Percentiles rank a stretch among this genome's conserved stretches.
Evolutionary conservation across 176 grass and related monocot species (phyloP).

Genomic region (Aegilops bicornis): DNA sequence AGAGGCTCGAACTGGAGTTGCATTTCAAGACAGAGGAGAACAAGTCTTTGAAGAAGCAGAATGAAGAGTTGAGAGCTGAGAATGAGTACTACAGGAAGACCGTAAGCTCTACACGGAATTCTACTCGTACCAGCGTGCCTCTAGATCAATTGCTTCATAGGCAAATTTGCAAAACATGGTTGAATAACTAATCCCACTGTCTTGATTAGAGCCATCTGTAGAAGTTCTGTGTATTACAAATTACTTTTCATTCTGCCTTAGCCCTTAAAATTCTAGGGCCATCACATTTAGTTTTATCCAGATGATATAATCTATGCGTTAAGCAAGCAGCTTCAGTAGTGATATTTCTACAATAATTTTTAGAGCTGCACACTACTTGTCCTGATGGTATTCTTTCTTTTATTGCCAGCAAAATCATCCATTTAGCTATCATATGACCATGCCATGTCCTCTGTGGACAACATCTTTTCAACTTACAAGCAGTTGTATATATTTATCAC

Average conservation of each 20-base stretch:
- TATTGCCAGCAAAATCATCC: neutral
- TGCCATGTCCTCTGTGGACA: neutral
- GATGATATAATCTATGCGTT: neutral
- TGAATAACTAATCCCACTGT: neutral
- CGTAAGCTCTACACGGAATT: neutral
- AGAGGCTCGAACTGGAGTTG: slow-evolving; percentile 19
- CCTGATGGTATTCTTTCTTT: neutral
- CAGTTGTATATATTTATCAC: neutral
- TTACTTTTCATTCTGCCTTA: neutral
- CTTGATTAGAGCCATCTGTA: neutral
- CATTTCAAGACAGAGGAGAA: neutral
- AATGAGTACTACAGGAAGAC: slow-evolving; percentile 23
- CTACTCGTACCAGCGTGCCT: neutral
- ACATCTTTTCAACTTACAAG: neutral
- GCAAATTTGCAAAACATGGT: neutral
- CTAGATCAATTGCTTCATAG: neutral
- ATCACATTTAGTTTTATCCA: neutral
- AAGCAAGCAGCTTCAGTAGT: neutral
- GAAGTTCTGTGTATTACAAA: neutral
- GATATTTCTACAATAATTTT: neutral
- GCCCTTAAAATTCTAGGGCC: too few species aligned
- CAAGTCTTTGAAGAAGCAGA: neutral
- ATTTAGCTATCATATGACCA: neutral
- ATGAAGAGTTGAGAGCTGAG: slow-evolving; percentile 3
- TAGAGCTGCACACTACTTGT: neutral